These are phyloP conservation scores for Mikania micrantha DNA, from an alignment of 129 eudicot species.

Conservation along the genomic window DNA sequence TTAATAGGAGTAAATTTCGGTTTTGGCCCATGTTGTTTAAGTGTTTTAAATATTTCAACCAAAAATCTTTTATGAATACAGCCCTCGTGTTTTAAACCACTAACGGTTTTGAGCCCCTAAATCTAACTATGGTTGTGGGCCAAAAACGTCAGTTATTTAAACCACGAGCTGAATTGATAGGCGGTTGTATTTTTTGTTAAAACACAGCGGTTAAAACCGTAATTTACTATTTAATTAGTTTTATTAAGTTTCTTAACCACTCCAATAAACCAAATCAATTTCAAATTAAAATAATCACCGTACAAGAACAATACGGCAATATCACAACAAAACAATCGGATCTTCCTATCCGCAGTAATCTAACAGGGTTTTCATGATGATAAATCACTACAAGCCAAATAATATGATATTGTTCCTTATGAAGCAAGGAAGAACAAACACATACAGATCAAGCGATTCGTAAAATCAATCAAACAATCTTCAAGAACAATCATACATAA, in stretches of 20 bases:
- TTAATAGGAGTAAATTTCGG: too few relatives aligned
- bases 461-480: constrained; percentile 1
- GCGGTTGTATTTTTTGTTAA: too few relatives aligned
- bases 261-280: background rate
- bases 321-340: background rate
- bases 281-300: background rate
- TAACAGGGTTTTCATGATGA: background rate
- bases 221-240: background rate
- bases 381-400: too few relatives aligned
- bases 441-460: background rate
- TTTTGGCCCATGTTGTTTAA: too few relatives aligned
- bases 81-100: too few relatives aligned
- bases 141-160: too few relatives aligned
- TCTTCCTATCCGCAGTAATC: background rate
- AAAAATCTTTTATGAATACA: too few relatives aligned
- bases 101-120: too few relatives aligned
- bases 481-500: background rate
- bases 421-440: background rate
- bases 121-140: too few relatives aligned
- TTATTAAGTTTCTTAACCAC: constrained; percentile 20
- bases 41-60: too few relatives aligned
- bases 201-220: too few relatives aligned
- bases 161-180: too few relatives aligned
- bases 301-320: background rate
- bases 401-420: background rate